These are phyloP conservation scores for Pleoardoris graminearum DNA, from an alignment of 2,329 filamentous ascomycete genomes.

Conservation along the genomic window DNA sequence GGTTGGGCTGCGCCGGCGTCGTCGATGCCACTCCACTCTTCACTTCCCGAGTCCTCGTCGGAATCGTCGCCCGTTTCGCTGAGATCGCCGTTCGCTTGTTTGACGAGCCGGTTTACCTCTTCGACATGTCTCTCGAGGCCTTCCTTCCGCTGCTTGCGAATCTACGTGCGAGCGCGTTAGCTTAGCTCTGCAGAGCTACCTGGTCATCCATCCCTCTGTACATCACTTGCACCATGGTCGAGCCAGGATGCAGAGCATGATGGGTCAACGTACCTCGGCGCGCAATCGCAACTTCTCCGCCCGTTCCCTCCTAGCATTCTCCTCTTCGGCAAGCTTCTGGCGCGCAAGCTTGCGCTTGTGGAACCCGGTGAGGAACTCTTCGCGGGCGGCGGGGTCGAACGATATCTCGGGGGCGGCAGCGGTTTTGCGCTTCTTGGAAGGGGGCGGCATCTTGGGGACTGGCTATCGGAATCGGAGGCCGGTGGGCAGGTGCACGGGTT, in stretches of 20 bases:
- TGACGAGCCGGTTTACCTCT: conserved; percentile 71
- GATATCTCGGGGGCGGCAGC: conserved; percentile 68
- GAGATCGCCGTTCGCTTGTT: conserved; percentile 57
- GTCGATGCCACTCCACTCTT: conserved; percentile 63
- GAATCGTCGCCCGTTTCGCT: conserved; percentile 46
- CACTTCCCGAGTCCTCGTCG: conserved; percentile 65
- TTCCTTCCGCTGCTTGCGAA: conserved; percentile 79
- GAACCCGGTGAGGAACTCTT: conserved; percentile 92
- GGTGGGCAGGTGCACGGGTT: neutral
- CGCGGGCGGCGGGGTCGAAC: conserved; percentile 78
- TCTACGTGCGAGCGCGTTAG: conserved; percentile 52
- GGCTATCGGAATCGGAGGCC: neutral
- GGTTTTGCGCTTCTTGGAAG: conserved; percentile 53
- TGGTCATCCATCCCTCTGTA: too few species aligned
- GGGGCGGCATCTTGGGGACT: conserved; percentile 21
- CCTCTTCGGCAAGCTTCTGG: conserved; percentile 80
- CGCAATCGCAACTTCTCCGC: conserved; percentile 75
- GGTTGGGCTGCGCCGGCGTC: conserved; percentile 46
- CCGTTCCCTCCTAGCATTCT: conserved; percentile 74
- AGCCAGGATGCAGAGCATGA: too few species aligned
- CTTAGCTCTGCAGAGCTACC: neutral
- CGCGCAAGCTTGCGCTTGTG: conserved; percentile 92
- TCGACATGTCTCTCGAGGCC: conserved; percentile 82
- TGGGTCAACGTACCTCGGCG: conserved; percentile 77
- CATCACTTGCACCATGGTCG: too few species aligned